Percentiles rank a stretch among this genome's conserved stretches.
Conservation (phyloP, 257 asterid species). For the Solanum chmielewskii region DNA sequence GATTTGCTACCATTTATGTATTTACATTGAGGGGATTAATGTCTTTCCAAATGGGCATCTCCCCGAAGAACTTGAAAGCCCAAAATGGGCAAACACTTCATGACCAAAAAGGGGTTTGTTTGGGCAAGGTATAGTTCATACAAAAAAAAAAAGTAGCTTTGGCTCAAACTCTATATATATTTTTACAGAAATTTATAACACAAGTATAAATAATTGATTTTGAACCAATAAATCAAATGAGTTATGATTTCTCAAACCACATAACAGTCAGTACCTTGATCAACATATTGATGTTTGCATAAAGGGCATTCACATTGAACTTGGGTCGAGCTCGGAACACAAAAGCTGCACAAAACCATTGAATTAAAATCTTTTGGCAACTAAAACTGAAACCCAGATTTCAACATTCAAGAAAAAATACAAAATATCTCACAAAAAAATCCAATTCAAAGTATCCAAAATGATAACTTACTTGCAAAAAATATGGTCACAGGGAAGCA, state of each 20-base stretch:
- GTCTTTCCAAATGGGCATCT: not conserved
- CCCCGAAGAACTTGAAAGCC: not conserved
- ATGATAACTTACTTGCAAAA: conserved; percentile 62
- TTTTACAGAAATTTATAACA: not conserved
- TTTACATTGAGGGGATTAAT: not conserved
- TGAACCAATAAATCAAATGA: not conserved
- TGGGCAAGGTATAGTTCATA: not conserved
- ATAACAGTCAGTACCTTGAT: conserved; percentile 28
- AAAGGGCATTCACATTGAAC: conserved; percentile 46
- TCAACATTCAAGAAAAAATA: not conserved
- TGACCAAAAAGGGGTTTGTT: not conserved
- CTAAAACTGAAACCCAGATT: not conserved
- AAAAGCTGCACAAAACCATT: conserved; percentile 26
- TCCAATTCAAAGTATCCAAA: not conserved
- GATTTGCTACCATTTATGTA: not conserved
- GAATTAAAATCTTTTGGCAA: not conserved
- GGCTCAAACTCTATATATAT: not conserved
- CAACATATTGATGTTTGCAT: conserved; percentile 36
- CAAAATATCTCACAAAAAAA: not conserved
- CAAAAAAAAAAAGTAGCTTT: not conserved
- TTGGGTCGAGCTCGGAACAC: conserved; percentile 26
- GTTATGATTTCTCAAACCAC: not conserved
- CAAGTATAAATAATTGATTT: not conserved
- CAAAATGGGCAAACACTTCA: not conserved
- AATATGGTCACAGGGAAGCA: conserved; percentile 88